Evolutionary conservation across 2,329 filamentous ascomycete species (phyloP), one percentile per base, ranked within the genome.

Genomic region (Colletotrichum kahawae): DNA sequence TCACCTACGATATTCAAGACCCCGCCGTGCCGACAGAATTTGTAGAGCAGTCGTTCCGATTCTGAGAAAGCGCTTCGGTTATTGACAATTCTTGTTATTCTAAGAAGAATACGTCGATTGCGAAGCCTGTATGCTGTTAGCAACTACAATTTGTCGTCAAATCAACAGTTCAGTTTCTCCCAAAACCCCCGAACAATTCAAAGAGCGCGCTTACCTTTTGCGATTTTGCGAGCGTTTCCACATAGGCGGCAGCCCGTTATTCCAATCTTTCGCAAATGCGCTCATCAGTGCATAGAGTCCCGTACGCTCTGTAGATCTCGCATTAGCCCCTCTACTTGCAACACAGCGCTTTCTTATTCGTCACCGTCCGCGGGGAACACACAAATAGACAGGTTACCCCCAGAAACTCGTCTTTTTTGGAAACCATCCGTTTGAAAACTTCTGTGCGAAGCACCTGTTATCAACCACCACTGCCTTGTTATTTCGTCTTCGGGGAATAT

Each of bases 21-120:
- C 2, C 43, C 10, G 2, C 10, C 10, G 43, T 2, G 1, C 12
- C 43, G 18, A 21, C 2, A 21, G 18, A 2, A 7, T 21, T 48
- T 48, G 2, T 2, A 21, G 5, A 48, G 43, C 9, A 6, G 43
- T 7, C 16, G 5, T 48, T 7, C 16, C 36, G 16, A 43, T 43
- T 43, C 4, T 9, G 7, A 5, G 4, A 1, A 5, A 9, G 1
- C 0, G 0, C 9, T 18, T 3, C 43, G 18, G 12, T 2, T 21
- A 5, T 4, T 12, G 1, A 4, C 5, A 21, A 1, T 48, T 12
- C 43, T 12, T 48, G 12, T 1, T 12, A 4, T 12, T 21, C 18
- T 4, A 5, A 5, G 5, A 3, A 3, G n/a, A 7, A 13, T 21
- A 16, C 18, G 16, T 43, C 38, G 8, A n/a, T 10, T 43, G 43